Conservation (phyloP, 108 stramenopile genomes). For the Cyclotella cryptica region DNA sequence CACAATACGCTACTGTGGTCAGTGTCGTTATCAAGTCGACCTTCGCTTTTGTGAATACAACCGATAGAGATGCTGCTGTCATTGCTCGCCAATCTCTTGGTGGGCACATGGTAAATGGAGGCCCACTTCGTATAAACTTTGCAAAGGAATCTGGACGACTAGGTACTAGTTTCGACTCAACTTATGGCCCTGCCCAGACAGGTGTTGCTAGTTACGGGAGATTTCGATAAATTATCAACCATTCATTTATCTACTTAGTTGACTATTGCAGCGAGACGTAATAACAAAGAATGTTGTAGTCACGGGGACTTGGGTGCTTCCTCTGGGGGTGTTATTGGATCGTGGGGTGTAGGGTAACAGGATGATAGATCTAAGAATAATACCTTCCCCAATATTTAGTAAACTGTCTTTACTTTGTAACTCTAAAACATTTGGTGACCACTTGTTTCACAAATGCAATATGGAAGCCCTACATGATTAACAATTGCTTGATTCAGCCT, state of each 20-base stretch:
- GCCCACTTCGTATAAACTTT: conserved; percentile 84
- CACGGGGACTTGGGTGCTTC: background rate
- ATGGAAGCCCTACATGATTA: too few species aligned
- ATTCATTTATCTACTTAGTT: background rate
- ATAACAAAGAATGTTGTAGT: background rate
- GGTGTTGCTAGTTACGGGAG: conserved; percentile 23
- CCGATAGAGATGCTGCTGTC: conserved; percentile 66
- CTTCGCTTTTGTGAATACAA: conserved; percentile 87
- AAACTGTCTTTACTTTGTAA: too few species aligned
- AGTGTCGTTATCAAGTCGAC: conserved; percentile 77
- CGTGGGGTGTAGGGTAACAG: too few species aligned
- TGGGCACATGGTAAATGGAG: conserved; percentile 78
- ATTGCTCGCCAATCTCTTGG: conserved; percentile 64
- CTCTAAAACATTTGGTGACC: too few species aligned
- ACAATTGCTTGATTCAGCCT: too few species aligned
- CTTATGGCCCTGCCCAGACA: conserved; percentile 54
- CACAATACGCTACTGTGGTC: conserved; percentile 66
- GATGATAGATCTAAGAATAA: too few species aligned
- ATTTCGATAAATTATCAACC: conserved; percentile 24
- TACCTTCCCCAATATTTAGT: too few species aligned
- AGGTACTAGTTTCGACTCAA: conserved; percentile 84
- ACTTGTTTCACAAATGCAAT: too few species aligned
- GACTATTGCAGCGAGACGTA: background rate
- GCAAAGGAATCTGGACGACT: conserved; percentile 89
- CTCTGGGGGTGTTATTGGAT: too few species aligned